Base-by-base conservation (phyloP, 1,284 basidiomycete genomes). In the Inonotus obliquus region DNA sequence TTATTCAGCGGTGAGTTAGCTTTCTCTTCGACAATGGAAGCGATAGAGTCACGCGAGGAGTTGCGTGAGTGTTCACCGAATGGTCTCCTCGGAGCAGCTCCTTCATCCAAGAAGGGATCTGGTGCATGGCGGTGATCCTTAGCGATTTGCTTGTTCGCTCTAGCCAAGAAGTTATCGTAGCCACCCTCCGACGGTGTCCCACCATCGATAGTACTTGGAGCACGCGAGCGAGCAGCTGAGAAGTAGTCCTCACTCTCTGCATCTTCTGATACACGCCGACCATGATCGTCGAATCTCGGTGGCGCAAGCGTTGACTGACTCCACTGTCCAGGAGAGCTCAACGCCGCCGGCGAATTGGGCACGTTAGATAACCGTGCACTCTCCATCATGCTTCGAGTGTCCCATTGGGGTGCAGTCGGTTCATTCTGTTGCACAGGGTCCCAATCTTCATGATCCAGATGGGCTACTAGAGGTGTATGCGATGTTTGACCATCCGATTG, bases 21-120 rank as follows among this genome's bases (percentile, higher is more conserved):
- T 77, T 96, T 96, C 69, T 96, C 94, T 67, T 94, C 92, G 45
- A 93, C 89, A 60, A 96, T 92, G 2, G 89, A 89, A 10, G 89
- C 85, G 64, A 96, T 93, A 4, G 92, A 94, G 69, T 95, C 94
- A 29, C 90, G 86, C 0, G 92, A 94, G 0, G 89, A 88, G 2
- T 83, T 81, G 11, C 91, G 81, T 35, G 90, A 92, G 72, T 92
- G 89, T n/a, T 77, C 67, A 59, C 89, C 89, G 74, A 94, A 94
- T 0, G 92, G 92, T 65, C 83, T 81, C 35, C 75, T 78, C 4
- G 92, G 92, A 3, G 76, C 72, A 51, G 71, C 71, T 49, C 71
- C 71, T 45, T 76, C 76, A 59, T 91, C 89, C 63, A 94, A 75
- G 80, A 94, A 94, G 0, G 92, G 93, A 77, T 95, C 93, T 0